Percentiles rank a stretch among this genome's conserved stretches.
phyloP scores from a whole-genome alignment of 2,329 filamentous ascomycete species.

The Alternaria gansuensis region DNA sequence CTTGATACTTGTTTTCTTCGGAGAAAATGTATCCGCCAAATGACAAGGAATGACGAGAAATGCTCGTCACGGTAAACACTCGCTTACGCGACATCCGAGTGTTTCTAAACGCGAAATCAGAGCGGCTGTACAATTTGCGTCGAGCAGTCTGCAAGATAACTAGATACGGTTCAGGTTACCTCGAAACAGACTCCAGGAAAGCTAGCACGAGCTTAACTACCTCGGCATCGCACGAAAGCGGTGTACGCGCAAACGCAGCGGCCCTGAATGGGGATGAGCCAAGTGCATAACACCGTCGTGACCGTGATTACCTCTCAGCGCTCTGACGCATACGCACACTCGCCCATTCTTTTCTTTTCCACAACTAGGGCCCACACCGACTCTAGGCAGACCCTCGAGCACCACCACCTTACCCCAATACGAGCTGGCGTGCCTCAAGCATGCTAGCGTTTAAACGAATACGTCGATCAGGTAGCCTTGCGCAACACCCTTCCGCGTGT shows the following conservation, averaged over 20 bases:
- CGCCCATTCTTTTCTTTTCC: neutral
- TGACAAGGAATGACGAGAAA: neutral
- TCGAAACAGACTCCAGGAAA: neutral
- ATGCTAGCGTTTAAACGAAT: neutral
- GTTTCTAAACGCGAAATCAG: neutral
- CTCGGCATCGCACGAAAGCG: neutral
- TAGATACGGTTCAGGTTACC: neutral
- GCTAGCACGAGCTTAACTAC: neutral
- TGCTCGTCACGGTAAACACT: neutral
- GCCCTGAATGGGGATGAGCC: conserved; percentile 1
- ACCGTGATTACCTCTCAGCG: neutral
- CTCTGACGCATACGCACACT: neutral
- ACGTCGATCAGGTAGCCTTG: neutral
- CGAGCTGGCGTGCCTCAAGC: neutral
- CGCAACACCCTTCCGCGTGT: neutral
- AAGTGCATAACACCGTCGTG: conserved; percentile 4
- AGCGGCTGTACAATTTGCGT: neutral
- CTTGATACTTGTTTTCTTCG: conserved; percentile 1
- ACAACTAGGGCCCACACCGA: conserved; percentile 6
- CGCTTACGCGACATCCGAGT: neutral
- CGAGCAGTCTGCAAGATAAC: neutral
- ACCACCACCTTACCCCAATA: neutral
- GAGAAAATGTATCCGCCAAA: conserved; percentile 9
- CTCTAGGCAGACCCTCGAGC: conserved; percentile 3
- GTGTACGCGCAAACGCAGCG: neutral